Evolutionary conservation across 768 basidiomycete genomes (phyloP).

Genomic region (Amanita rimosa): DNA sequence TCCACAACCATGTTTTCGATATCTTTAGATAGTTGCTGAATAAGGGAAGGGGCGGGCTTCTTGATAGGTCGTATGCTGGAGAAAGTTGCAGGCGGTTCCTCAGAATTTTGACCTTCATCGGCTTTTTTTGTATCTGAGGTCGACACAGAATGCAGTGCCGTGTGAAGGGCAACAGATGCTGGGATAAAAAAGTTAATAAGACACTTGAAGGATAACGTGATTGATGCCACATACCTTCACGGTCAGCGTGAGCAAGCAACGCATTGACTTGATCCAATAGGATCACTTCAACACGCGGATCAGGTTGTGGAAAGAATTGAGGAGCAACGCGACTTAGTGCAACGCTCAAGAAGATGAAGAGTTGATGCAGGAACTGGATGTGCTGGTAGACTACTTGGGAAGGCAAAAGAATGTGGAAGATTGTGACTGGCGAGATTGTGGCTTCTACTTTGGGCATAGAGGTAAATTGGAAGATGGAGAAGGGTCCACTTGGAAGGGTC

Average conservation of each 20-base stretch:
- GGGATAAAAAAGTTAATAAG: not conserved
- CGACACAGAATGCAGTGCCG: slow-evolving; percentile 42
- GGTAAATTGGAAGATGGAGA: slow-evolving; percentile 8
- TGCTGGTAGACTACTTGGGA: slow-evolving; percentile 66
- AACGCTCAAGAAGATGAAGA: slow-evolving; percentile 65
- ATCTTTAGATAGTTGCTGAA: slow-evolving; percentile 35
- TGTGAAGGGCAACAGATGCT: slow-evolving; percentile 33
- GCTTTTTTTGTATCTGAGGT: slow-evolving; percentile 6
- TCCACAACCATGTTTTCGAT: slow-evolving; percentile 63
- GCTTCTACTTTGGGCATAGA: slow-evolving; percentile 13
- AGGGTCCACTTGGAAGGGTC: slow-evolving; percentile 10
- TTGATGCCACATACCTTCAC: slow-evolving; percentile 32
- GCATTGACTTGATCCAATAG: slow-evolving; percentile 32
- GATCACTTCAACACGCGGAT: slow-evolving; percentile 23
- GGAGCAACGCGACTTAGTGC: slow-evolving; percentile 66
- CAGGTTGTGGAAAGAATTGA: slow-evolving; percentile 40
- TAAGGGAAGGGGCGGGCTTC: slow-evolving; percentile 19
- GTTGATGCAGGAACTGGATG: slow-evolving; percentile 62
- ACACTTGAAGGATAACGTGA: not conserved
- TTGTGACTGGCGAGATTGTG: slow-evolving; percentile 8
- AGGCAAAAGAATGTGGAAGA: slow-evolving; percentile 38
- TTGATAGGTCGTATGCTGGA: slow-evolving; percentile 26
- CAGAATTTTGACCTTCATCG: slow-evolving; percentile 13
- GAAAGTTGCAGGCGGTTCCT: slow-evolving; percentile 20
- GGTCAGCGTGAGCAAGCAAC: slow-evolving; percentile 34